Evolutionary conservation across 2,329 filamentous ascomycete genomes (phyloP).

Genomic region (Pseudogymnoascus sp.): DNA sequence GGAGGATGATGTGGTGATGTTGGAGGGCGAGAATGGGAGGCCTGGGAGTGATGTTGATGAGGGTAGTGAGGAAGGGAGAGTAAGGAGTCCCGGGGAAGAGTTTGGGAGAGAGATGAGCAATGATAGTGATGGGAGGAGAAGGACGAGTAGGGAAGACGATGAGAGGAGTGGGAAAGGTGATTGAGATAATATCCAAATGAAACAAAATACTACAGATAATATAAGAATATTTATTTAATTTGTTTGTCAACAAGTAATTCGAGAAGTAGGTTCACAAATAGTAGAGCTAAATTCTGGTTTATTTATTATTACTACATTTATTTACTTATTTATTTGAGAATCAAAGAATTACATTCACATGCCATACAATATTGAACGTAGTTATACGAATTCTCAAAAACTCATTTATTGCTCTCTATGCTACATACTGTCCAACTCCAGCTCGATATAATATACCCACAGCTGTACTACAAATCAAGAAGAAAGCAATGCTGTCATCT

Average conservation of each 20-base stretch:
- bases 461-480: conserved; percentile 7
- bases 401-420: conserved; percentile 8
- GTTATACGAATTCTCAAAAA: neutral
- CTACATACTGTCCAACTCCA: conserved; percentile 8
- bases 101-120: conserved; percentile 2
- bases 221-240: neutral
- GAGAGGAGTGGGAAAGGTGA: conserved; percentile 1
- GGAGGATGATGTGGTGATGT: conserved; percentile 37
- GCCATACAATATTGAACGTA: neutral
- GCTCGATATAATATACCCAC: conserved; percentile 7
- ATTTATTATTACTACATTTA: neutral
- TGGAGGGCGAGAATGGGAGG: conserved; percentile 16
- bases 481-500: conserved; percentile 6
- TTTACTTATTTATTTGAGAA: neutral
- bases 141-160: neutral
- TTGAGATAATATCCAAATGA: conserved; percentile 9
- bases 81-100: conserved; percentile 8
- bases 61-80: neutral
- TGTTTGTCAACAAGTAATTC: neutral
- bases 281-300: neutral
- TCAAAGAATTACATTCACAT: neutral
- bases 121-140: neutral
- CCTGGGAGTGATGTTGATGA: neutral
- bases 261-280: neutral
- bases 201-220: neutral